Base-by-base conservation (phyloP, 768 basidiomycete species). In the Asterophora lycoperdoides region DNA sequence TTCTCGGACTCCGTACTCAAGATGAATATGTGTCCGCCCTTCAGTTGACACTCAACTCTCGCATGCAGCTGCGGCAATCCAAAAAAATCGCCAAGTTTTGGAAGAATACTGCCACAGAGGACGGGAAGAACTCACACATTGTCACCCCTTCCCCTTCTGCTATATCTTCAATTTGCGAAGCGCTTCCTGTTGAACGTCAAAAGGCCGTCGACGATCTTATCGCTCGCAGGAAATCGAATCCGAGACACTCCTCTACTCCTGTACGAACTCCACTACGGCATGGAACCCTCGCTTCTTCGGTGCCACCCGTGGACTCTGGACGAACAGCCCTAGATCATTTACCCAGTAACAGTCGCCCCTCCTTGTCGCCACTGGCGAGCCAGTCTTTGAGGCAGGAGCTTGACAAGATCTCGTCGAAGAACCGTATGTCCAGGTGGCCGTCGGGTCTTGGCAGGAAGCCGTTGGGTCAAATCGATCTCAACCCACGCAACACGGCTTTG, bases 21-120 rank as follows among this genome's bases (percentile, higher is more conserved):
- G 71, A 72, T 18, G 67, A 74, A 36, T 78, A 78, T 55, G 63
- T 68, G 44, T 72, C 74, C 14, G 73, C 76, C 7, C 63, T 79
- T 43, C 68, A 73, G 40, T 50, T 76, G 55, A 72, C 74, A 28
- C 62, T 78, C 53, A 70, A 68, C 42, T 60, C 70, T 40, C 69
- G 77, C 41, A 69, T 65, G 47, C 70, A 76, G 44, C 71, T 77
- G 40, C 69, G 66, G 32, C 64, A 70, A 38, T 78, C 72, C 73
- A 77, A 75, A 58, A 67, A 62, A 19, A 58, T 70, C 10, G 75
- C 74, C 14, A 62, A 68, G 41, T 65, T 52, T 17, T 78, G 78
- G 75, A 77, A 76, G 57, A 66, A 59, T 17, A 59, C 68, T 10
- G 76, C 75, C 14, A 59, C 67, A 44, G 62, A 63, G 51, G 55